Conservation (phyloP, 2,329 filamentous ascomycete species). For the Cordyceps tenuipes region DNA sequence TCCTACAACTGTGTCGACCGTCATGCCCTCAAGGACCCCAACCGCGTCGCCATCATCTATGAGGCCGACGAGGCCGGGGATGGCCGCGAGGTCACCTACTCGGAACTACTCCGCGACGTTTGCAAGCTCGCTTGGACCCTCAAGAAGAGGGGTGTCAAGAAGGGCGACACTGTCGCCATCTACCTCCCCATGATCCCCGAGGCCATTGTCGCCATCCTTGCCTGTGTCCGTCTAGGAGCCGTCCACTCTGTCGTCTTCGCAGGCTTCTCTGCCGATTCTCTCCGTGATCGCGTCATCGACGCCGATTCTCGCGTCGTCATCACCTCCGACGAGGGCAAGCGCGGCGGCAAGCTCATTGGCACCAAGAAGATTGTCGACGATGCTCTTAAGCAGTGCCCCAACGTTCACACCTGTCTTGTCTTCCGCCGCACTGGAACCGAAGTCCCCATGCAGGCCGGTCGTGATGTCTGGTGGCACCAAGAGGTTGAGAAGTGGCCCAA, state of each 20-base stretch:
- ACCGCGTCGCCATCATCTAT: constrained; percentile 96
- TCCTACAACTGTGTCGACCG: constrained; percentile 97
- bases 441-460: constrained; percentile 78
- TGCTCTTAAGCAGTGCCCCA: constrained; percentile 89
- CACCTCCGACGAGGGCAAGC: constrained; percentile 94
- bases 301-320: constrained; percentile 89
- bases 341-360: constrained; percentile 91
- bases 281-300: constrained; percentile 90
- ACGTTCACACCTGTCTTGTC: constrained; percentile 76
- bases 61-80: constrained; percentile 87
- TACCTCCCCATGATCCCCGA: constrained; percentile 99
- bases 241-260: constrained; percentile 97
- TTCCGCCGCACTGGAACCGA: constrained; percentile 93
- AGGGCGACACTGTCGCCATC: constrained; percentile 93
- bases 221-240: constrained; percentile 85
- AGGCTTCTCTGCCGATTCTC: constrained; percentile 92
- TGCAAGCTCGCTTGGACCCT: constrained; percentile 79
- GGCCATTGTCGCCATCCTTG: constrained; percentile 82
- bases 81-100: constrained; percentile 84
- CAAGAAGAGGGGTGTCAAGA: constrained; percentile 91
- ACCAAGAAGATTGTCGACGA: constrained; percentile 99
- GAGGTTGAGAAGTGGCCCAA: constrained; percentile 94
- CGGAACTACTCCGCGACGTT: constrained; percentile 87
- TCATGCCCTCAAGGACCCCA: constrained; percentile 87
- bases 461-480: constrained; percentile 98